Base-by-base conservation (phyloP, 805 yeast species). In the Candida caryicola region DNA sequence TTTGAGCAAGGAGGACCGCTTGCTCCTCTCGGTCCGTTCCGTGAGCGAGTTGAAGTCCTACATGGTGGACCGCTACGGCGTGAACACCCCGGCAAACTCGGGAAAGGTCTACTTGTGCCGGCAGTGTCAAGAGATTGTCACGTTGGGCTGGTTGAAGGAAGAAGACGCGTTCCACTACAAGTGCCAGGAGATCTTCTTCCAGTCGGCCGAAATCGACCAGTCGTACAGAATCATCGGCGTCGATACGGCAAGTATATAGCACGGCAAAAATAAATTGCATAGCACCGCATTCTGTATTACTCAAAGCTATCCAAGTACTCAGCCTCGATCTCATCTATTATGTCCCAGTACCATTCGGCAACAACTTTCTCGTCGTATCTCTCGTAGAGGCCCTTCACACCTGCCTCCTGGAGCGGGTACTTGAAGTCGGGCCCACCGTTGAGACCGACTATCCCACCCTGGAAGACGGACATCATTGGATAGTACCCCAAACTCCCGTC, bases 401-500 rank as follows among this genome's bases (percentile, higher is more conserved):
- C 55, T 0, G 49, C 46, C 5, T 47, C 53, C 0, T 50, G 54
- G 1, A 82, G 76, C 10, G 64, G 60, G 36, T 50, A 69, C 43
- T 69, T 67, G 49, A 89, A 74, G 9, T 79, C 69, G 0, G 87
- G 83, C 0, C 89, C 85, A 2, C 87, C 71, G 45, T 85, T 80
- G 40, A 91, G 58, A 42, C 75, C 67, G 4, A 86, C 95, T 7
- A 74, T 65, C 0, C 98, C 98, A 2, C 83, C 83, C 47, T 78
- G 79, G 55, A 78, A 93, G 17, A 84, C 85, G 38, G 95, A 85
- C 23, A 87, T 71, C 66, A 89, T 86, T 1, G 99, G 98, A 61
- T 81, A 93, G 57, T 93, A 93, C 0, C 98, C 99, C 38, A 88
- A 62, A 30, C 78, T 66, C 0, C 95, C 95, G 55, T 93, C 96